These are phyloP conservation scores for Penicillium chermesinum DNA, from an alignment of 495 filamentous ascomycete species.

Conservation along the genomic window DNA sequence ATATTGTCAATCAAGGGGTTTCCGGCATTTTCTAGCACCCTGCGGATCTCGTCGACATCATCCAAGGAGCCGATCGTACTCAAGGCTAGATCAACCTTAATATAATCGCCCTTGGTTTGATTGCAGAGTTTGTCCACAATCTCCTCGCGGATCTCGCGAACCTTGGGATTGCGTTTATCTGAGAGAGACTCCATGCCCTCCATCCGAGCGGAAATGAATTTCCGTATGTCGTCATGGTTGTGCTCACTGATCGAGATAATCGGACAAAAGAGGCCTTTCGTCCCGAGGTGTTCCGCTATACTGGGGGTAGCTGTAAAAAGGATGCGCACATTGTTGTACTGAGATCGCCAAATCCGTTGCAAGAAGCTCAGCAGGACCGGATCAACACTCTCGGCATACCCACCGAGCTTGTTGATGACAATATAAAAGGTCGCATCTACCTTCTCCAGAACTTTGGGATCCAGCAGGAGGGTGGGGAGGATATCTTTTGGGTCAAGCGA, in stretches of 20 bases:
- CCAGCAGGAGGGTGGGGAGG: constrained; percentile 4
- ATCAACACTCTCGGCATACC: neutral
- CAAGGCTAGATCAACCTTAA: constrained; percentile 2
- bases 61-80: constrained; percentile 7
- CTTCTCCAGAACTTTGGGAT: neutral
- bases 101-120: constrained; percentile 9
- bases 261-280: neutral
- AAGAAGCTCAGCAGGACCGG: constrained; percentile 4
- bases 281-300: constrained; percentile 1
- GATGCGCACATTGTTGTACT: neutral
- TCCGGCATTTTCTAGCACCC: constrained; percentile 1
- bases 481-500: constrained; percentile 5
- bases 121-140: constrained; percentile 1
- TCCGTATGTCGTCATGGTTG: constrained; percentile 2
- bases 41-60: constrained; percentile 3
- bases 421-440: constrained; percentile 9
- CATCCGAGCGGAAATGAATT: constrained; percentile 6
- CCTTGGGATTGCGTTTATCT: neutral
- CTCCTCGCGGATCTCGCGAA: neutral
- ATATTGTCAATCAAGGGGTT: constrained; percentile 1
- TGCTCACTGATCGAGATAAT: neutral
- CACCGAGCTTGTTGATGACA: constrained; percentile 8
- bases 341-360: neutral
- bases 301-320: constrained; percentile 4
- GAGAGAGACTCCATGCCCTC: constrained; percentile 7